Base-by-base conservation (phyloP, 371 early-diverging fungal genomes). In the Mucor mucedo region DNA sequence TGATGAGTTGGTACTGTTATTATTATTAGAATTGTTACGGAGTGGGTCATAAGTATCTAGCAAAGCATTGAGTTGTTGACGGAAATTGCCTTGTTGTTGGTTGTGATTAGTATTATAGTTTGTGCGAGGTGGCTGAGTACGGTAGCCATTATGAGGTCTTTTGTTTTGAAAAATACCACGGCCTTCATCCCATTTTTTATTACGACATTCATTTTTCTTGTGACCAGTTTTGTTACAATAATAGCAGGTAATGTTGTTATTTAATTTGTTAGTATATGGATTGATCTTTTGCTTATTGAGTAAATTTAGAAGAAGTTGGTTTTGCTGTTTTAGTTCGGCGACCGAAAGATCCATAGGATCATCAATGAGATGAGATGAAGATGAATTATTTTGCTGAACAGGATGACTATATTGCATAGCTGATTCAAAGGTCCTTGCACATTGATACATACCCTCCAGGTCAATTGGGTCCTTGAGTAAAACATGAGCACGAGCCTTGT, bases 141-240 rank as follows among this genome's bases (percentile, higher is more conserved):
- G 45, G 11, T 8, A 6, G 21, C 2, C 13, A 49, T 49, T 49
- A 49, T 29, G 50, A 49, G 16, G 16, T 49, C 50, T 49, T 8
- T 21, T 39, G 5, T 5, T 6, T 39, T 39, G 39, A 39, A 39
- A 39, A 6, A 39, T 39, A 10, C 39, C 39, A 6, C 39, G 5
- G 10, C 10, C 39, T 39, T 39, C 39, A 39, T 39, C 39, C 39
- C 39, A 39, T 39, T 39, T 39, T 39, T 39, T 39, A 10, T 39
- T 39, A 6, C 52, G 2, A 52, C 60, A 60, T 8, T 60, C 29
- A 38, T 33, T 32, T 41, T 40, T 4, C 41, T 29, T 9, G 30
- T 60, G 60, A 1, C 60, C 60, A 0, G 2, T 9, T 5, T 60
- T 60, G 5, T 30, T 14, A 16, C 60, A 60, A 49, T 40, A 60